phyloP scores from a whole-genome alignment of 345 rosid species.

The Leavenworthia alabamica region DNA sequence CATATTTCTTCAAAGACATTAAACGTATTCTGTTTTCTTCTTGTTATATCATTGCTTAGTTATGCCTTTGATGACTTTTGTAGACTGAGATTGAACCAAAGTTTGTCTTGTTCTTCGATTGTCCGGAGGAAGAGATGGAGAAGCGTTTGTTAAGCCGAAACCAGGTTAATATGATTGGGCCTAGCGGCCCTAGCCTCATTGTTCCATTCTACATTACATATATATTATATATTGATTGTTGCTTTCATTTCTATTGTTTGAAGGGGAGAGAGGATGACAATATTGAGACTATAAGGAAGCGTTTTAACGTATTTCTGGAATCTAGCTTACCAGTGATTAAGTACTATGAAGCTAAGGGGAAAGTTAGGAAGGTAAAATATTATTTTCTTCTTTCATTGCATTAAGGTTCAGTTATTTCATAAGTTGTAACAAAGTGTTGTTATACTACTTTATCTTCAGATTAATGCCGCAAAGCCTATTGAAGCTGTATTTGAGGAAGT shows the following conservation, averaged over 20 bases:
- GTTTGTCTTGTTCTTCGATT: constrained; percentile 46
- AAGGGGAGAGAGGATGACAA: constrained; percentile 87
- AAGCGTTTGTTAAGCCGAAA: constrained; percentile 57
- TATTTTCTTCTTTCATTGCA: background rate
- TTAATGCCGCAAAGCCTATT: constrained; percentile 64
- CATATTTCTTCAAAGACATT: background rate
- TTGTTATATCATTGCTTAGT: background rate
- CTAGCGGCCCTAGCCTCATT: constrained; percentile 2
- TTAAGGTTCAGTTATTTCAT: background rate
- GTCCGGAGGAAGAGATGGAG: constrained; percentile 61
- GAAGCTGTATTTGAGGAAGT: constrained; percentile 64
- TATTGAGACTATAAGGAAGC: constrained; percentile 65
- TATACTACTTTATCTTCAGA: constrained; percentile 35
- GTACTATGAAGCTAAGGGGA: constrained; percentile 49
- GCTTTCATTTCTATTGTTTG: constrained; percentile 11
- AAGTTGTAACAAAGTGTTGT: constrained; percentile 5
- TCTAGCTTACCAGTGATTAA: constrained; percentile 67
- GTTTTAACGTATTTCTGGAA: constrained; percentile 56
- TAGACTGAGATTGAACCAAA: constrained; percentile 46
- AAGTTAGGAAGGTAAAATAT: constrained; percentile 53
- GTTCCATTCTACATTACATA: background rate
- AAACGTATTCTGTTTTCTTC: background rate
- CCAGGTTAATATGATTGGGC: constrained; percentile 48
- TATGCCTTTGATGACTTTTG: constrained; percentile 1
- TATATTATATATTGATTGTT: background rate